Conservation (phyloP, 2,329 filamentous ascomycete species). For the Aspergillus transmontanensis region DNA sequence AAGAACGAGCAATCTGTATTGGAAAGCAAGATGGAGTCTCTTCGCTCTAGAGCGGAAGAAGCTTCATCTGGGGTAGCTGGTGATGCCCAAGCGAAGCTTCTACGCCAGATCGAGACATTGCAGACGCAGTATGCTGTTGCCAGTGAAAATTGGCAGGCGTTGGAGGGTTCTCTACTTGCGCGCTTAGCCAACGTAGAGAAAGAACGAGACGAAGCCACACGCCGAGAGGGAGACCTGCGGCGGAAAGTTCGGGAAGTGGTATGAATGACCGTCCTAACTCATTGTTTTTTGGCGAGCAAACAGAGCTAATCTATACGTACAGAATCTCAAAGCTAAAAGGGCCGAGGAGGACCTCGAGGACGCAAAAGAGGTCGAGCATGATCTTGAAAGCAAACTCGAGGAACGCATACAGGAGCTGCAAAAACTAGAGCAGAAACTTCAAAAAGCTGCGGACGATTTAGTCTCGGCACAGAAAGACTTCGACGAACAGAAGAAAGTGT, state of each 20-base stretch:
- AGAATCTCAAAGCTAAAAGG: conserved; percentile 68
- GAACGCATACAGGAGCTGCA: conserved; percentile 64
- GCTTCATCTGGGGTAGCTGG: conserved; percentile 79
- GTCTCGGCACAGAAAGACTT: conserved; percentile 59
- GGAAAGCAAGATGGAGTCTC: conserved; percentile 86
- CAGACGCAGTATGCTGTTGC: conserved; percentile 94
- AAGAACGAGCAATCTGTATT: conserved; percentile 74
- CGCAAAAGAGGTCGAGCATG: conserved; percentile 49
- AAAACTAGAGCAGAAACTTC: conserved; percentile 44
- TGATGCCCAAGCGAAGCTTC: conserved; percentile 82
- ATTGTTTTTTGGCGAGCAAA: not conserved
- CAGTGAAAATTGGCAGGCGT: conserved; percentile 96
- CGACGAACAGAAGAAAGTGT: conserved; percentile 60
- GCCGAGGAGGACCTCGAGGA: conserved; percentile 82
- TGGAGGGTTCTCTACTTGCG: conserved; percentile 81
- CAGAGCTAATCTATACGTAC: conserved; percentile 12
- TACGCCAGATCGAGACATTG: conserved; percentile 91
- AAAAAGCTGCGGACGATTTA: conserved; percentile 62
- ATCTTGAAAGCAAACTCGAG: conserved; percentile 60
- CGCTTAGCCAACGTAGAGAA: conserved; percentile 79
- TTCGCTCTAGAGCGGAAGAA: conserved; percentile 85
- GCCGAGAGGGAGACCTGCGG: conserved; percentile 82
- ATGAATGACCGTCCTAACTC: conserved; percentile 39
- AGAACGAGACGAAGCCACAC: conserved; percentile 83
- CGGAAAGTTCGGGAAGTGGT: conserved; percentile 87